phyloP scores from a whole-genome alignment of 345 rosid genomes.

The Brassica nigra region DNA sequence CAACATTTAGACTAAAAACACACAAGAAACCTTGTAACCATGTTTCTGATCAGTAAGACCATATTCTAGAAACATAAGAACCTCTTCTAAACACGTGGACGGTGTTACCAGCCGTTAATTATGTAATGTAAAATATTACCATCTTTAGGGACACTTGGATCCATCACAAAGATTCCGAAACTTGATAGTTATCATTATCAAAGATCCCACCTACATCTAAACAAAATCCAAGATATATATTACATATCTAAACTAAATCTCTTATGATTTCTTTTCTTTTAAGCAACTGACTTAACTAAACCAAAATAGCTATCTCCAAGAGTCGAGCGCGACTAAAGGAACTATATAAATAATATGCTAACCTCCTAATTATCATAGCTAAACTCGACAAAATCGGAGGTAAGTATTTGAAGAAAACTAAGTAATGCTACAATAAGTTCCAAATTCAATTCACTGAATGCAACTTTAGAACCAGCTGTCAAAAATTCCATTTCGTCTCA shows the following conservation, averaged over 20 bases:
- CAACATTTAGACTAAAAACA: too few relatives aligned
- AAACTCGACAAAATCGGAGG: too few relatives aligned
- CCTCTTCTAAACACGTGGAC: conserved; percentile 30
- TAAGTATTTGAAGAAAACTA: not conserved
- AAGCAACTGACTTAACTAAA: not conserved
- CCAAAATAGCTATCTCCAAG: not conserved
- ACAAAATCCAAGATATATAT: conserved; percentile 12
- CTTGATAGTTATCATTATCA: conserved; percentile 19
- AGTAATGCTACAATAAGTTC: not conserved
- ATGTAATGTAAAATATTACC: not conserved
- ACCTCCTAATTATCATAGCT: not conserved
- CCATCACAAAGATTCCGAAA: conserved; percentile 26
- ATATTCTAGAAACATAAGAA: conserved; percentile 19
- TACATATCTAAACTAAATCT: not conserved
- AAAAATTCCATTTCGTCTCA: not conserved
- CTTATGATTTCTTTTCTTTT: not conserved
- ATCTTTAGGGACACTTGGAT: conserved; percentile 16
- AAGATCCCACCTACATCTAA: conserved; percentile 32
- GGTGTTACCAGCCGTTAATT: conserved; percentile 26
- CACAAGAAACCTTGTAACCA: too few relatives aligned
- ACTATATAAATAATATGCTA: not conserved
- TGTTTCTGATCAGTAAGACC: not conserved
- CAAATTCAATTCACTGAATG: conserved; percentile 5
- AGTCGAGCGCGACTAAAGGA: not conserved
- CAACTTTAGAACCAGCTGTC: conserved; percentile 10